Evolutionary conservation across 345 rosid species (phyloP), one percentile per base, ranked within the genome.

Genomic region (thale cress (Arabidopsis thaliana)): DNA sequence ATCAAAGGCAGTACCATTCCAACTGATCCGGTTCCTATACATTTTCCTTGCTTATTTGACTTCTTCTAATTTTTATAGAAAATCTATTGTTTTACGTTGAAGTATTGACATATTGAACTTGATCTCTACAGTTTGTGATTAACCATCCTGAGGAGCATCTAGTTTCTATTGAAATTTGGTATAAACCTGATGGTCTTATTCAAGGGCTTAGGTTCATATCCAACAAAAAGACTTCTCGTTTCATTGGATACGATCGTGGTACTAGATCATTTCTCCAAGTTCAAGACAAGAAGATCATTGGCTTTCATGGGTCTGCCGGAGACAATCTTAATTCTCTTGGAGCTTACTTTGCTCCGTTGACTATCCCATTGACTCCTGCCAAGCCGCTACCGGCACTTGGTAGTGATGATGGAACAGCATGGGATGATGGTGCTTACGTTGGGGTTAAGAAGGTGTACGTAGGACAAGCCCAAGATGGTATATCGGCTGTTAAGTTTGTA

Each of bases 361-460:
- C 63, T 50, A 14, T 33, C 11, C 10, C 56, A 5, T 60, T 36
- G 32, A 30, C 36, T 14, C 55, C 69, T 14, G 28, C 75, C 16
- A 55, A 42, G 41, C 65, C 64, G 57, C 38, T 73, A 20, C 50
- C 63, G 5, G 78, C 82, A 6, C 30, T 33, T 24, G 79, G 82
- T 25, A 58, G 75, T 44, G 65, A 68, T 7, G 36, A 28, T 24
- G 82, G 82, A 25, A 45, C 48, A 67, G 37, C 5, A 52, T 78
- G 82, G 82, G 82, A 72, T 42, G 82, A 78, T 45, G 82, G 78
- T 60, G 71, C 73, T 36, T 22, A 79, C 56, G 48, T 67, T 30
- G 74, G 70, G 20, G 78, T 79, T 37, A 79, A 68, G 32, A 73
- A 73, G 24, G 69, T 79, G 7, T 74, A 45, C 11, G 59, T 79